Percentiles rank a stretch among this genome's conserved stretches.
These are phyloP conservation scores for Erodium chrysanthum DNA, from an alignment of 441 rosid genomes.

Conservation along the genomic window DNA sequence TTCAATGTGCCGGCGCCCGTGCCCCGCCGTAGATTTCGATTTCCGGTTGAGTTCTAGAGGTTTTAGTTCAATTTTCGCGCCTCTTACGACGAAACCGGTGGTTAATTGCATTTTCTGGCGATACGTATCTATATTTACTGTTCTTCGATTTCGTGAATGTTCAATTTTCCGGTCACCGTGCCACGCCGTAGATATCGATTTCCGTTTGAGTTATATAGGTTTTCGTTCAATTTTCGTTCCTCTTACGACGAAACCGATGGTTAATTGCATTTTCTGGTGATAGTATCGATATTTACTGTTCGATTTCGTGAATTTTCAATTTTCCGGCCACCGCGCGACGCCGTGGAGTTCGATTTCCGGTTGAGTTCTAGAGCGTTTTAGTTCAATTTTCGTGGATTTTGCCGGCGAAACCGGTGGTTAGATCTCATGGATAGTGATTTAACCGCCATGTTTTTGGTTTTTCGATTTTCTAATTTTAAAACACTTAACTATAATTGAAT, in stretches of 20 bases:
- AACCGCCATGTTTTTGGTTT: background rate
- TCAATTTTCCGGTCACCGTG: background rate
- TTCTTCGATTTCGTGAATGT: background rate
- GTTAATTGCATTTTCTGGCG: background rate
- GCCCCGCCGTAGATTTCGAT: no score
- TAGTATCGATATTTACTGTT: no score
- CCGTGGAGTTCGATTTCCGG: background rate
- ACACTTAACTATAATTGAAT: no score
- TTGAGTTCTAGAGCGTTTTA: background rate
- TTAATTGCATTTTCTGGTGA: no score
- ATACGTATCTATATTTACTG: background rate
- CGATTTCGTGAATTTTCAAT: no score
- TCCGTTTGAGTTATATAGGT: background rate
- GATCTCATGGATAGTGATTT: background rate
- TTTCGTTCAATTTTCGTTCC: background rate
- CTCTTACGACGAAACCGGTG: no score
- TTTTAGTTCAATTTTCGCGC: background rate
- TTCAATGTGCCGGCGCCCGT: no score
- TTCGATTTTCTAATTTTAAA: background rate
- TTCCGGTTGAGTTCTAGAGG: background rate
- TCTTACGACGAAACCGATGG: no score
- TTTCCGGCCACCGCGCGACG: background rate
- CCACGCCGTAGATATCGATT: background rate
- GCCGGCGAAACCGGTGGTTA: background rate
- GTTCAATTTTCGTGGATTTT: background rate